Evolutionary conservation across 768 basidiomycete genomes (phyloP).

Genomic region (Paxillus involutus): DNA sequence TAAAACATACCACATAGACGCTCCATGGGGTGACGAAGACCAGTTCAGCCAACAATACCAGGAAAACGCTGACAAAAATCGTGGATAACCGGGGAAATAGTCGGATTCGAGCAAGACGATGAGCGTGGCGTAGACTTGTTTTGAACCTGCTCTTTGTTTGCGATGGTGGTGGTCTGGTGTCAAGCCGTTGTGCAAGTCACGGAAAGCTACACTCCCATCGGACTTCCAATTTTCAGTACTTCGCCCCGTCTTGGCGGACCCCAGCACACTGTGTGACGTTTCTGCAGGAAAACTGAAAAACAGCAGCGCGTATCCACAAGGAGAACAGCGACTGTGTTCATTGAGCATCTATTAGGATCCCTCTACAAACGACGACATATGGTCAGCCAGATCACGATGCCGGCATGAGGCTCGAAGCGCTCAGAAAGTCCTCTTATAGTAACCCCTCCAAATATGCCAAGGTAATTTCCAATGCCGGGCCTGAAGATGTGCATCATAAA

Average conservation of each 20-base stretch:
- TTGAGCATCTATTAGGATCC: not conserved
- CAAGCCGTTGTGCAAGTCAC: slow-evolving; percentile 32
- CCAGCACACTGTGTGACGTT: slow-evolving; percentile 25
- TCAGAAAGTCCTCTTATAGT: slow-evolving; percentile 42
- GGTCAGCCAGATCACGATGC: slow-evolving; percentile 22
- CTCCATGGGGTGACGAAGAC: slow-evolving; percentile 43
- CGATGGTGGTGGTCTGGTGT: slow-evolving; percentile 33
- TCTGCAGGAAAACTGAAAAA: not conserved
- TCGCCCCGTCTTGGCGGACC: slow-evolving; percentile 27
- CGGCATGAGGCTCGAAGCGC: slow-evolving; percentile 24
- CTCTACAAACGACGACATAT: not conserved
- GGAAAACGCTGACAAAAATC: not conserved
- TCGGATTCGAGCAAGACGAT: not conserved
- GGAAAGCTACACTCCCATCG: slow-evolving; percentile 30
- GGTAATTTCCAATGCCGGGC: slow-evolving; percentile 75
- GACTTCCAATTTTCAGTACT: slow-evolving; percentile 35
- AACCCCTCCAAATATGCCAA: slow-evolving; percentile 64
- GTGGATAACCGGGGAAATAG: not conserved
- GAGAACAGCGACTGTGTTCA: not conserved
- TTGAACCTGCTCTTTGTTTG: slow-evolving; percentile 28
- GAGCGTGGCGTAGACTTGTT: slow-evolving; percentile 2
- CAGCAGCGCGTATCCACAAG: not conserved
- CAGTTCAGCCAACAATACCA: not conserved
- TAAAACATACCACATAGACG: slow-evolving; percentile 62
- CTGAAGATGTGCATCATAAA: slow-evolving; percentile 63